phyloP scores from a whole-genome alignment of 768 basidiomycete genomes.

The Suillus plorans region DNA sequence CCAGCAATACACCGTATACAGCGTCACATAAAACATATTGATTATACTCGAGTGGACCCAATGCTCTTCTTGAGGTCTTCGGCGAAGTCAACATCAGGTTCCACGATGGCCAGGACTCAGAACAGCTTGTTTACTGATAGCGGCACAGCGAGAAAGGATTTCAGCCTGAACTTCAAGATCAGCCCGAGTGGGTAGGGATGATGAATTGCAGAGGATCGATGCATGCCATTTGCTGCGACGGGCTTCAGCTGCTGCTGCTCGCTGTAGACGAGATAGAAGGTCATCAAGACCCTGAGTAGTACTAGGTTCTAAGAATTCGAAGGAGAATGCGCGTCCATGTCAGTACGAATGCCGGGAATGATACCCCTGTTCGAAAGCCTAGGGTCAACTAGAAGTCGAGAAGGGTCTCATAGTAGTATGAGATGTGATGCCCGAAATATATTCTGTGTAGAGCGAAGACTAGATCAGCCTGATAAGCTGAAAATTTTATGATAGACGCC shows the following conservation, averaged over 20 bases:
- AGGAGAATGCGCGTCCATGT: slow-evolving; percentile 47
- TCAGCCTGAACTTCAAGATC: slow-evolving; percentile 47
- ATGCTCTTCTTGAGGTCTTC: slow-evolving; percentile 44
- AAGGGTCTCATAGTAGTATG: slow-evolving; percentile 50
- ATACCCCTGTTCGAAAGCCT: slow-evolving; percentile 44
- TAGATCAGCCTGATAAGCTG: neutral
- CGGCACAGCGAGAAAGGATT: slow-evolving; percentile 47
- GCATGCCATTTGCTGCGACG: slow-evolving; percentile 53
- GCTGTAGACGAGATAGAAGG: slow-evolving; percentile 41
- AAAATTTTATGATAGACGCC: neutral
- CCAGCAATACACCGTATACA: slow-evolving; percentile 46
- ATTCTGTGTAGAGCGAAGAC: slow-evolving; percentile 29
- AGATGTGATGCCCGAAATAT: slow-evolving; percentile 49
- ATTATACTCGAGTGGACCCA: slow-evolving; percentile 48
- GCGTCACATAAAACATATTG: slow-evolving; percentile 34
- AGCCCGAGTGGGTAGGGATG: slow-evolving; percentile 39
- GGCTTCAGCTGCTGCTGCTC: slow-evolving; percentile 43
- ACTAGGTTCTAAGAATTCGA: slow-evolving; percentile 43
- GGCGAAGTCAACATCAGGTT: slow-evolving; percentile 52
- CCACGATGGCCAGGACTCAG: slow-evolving; percentile 50
- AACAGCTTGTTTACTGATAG: slow-evolving; percentile 50
- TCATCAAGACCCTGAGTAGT: slow-evolving; percentile 51
- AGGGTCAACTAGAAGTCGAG: slow-evolving; percentile 47
- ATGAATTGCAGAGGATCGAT: slow-evolving; percentile 46
- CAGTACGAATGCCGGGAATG: slow-evolving; percentile 50